phyloP scores from a whole-genome alignment of 306 rosid genomes.

The Calophaca sinica region DNA sequence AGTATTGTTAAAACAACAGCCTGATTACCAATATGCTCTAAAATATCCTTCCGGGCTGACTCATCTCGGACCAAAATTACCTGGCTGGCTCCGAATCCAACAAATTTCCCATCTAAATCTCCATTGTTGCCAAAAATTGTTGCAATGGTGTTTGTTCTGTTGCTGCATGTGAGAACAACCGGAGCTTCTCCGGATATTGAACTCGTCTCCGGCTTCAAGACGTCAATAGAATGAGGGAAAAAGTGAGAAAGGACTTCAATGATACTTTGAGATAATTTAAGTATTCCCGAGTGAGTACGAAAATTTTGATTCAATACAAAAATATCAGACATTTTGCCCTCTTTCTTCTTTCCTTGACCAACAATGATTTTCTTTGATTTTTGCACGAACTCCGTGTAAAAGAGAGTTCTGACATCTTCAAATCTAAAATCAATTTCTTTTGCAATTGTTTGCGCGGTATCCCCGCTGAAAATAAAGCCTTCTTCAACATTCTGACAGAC shows the following conservation, averaged over 20 bases:
- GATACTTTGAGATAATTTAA: conserved; percentile 68
- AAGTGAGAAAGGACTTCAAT: conserved; percentile 66
- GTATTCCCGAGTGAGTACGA: conserved; percentile 73
- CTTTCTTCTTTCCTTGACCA: conserved; percentile 52
- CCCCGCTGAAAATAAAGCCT: too few species aligned
- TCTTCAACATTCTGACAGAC: too few species aligned
- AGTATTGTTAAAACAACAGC: conserved; percentile 74
- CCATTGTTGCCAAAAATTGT: conserved; percentile 68
- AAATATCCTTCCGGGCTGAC: too few species aligned
- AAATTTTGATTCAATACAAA: conserved; percentile 64
- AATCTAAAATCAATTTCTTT: conserved; percentile 78
- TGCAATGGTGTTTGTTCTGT: conserved; percentile 60
- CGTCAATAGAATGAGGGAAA: conserved; percentile 67
- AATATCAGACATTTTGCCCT: conserved; percentile 54
- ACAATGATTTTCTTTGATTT: conserved; percentile 41
- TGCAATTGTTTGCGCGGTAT: too few species aligned
- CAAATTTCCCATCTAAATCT: conserved; percentile 44
- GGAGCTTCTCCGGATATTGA: conserved; percentile 71
- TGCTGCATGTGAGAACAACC: conserved; percentile 58
- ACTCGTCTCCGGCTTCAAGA: conserved; percentile 71
- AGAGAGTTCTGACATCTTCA: conserved; percentile 64
- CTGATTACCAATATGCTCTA: conserved; percentile 58
- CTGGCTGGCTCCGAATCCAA: conserved; percentile 83
- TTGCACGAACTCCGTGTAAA: conserved; percentile 60
- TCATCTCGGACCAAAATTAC: too few species aligned